Evolutionary conservation across 805 yeast species (phyloP), one percentile per base, ranked within the genome.

Genomic region (Candida ulmi): DNA sequence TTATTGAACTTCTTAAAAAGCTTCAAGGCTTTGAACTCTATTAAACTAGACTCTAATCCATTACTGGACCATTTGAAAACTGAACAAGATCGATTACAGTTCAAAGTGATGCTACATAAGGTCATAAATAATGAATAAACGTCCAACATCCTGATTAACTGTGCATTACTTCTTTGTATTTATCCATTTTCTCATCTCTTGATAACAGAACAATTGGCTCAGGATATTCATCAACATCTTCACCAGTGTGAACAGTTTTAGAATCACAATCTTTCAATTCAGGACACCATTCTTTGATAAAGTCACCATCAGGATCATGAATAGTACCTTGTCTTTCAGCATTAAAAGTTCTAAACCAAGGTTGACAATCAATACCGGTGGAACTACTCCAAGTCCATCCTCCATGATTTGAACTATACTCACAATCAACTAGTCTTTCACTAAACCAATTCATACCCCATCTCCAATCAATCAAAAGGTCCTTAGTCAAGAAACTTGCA

Each of bases 351-450:
- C 80, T 61, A 51, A 74, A 75, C 60, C 71, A 75, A 2, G 81
- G 81, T 49, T 75, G 80, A 2, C 76, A 69, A 48, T 73, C 77
- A 13, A 72, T 66, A 1, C 80, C 79, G 1, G 72, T 68, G 43
- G 75, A 65, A 4, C 76, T 65, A 31, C 71, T 60, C 52, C 74
- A 74, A 1, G 76, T 76, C 83, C 81, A 76, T 2, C 81, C 81
- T 8, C 76, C 79, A 34, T 68, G 65, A 52, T 76, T 76, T 31
- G 76, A 72, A 24, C 75, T 65, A 44, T 73, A 64, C 50, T 76
- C 83, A 19, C 71, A 70, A 51, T 76, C 81, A 1, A 74, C 53
- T 35, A 76, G 58, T 40, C 65, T 65, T 45, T 64, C 61, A 50
- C 70, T 63, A 50, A 76, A 76, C 62, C 68, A 76, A 27, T 60